A percentile compares a stretch with the other conserved stretches of the same genome.
These are phyloP conservation scores for Arachnomyces sp. DNA, from an alignment of 2,329 filamentous ascomycete genomes.

Conservation along the genomic window DNA sequence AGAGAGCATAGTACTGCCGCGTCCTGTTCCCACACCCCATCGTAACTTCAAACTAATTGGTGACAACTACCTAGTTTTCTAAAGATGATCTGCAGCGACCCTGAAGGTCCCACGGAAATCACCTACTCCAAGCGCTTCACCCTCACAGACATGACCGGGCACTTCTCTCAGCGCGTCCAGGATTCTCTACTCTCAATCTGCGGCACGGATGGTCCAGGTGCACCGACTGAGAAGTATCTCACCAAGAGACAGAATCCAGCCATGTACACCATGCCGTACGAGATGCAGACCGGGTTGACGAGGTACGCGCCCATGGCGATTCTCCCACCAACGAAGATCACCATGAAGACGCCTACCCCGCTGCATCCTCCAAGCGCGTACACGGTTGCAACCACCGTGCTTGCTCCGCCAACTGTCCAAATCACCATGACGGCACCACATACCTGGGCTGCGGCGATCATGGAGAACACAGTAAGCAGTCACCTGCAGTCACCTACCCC, in stretches of 20 bases:
- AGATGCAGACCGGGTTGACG: slow-evolving; percentile 48
- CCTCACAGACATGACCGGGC: slow-evolving; percentile 56
- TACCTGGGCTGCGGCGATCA: slow-evolving; percentile 44
- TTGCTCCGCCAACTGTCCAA: slow-evolving; percentile 38
- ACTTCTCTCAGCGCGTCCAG: slow-evolving; percentile 39
- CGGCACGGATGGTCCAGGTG: slow-evolving; percentile 16
- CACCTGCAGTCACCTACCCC: not conserved
- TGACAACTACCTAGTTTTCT: slow-evolving; percentile 41
- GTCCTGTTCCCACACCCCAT: not conserved
- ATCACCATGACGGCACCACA: slow-evolving; percentile 45
- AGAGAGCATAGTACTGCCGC: slow-evolving; percentile 47
- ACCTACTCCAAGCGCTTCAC: slow-evolving; percentile 58
- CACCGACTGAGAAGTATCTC: slow-evolving; percentile 18
- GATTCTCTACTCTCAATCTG: slow-evolving; percentile 31
- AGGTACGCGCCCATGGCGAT: slow-evolving; percentile 56
- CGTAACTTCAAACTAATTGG: not conserved
- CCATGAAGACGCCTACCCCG: slow-evolving; percentile 41
- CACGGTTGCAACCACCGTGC: slow-evolving; percentile 42
- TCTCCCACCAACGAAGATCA: slow-evolving; percentile 52
- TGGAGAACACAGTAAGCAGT: slow-evolving; percentile 51
- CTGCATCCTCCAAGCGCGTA: slow-evolving; percentile 50
- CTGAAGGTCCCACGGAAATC: slow-evolving; percentile 47
- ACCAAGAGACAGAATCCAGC: slow-evolving; percentile 23
- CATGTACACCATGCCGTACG: slow-evolving; percentile 42
- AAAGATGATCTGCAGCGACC: slow-evolving; percentile 49